phyloP scores from a whole-genome alignment of 2,329 filamentous ascomycete genomes.

The Aspergillus pseudoviridinutans region DNA sequence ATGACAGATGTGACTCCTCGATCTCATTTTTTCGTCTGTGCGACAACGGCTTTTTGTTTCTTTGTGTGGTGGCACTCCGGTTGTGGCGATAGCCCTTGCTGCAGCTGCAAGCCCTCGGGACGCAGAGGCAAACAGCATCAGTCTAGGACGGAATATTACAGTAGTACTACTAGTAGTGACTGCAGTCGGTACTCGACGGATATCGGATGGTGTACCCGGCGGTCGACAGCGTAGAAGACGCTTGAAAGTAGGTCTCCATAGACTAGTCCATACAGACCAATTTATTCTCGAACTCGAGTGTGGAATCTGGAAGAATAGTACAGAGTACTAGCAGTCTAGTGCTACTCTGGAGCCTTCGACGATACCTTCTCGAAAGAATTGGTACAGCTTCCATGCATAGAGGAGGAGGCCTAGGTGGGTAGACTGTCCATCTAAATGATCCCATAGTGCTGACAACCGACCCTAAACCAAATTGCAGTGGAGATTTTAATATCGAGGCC shows the following conservation, averaged over 20 bases:
- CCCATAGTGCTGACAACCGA: background rate
- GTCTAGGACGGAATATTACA: background rate
- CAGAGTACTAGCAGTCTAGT: background rate
- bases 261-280: background rate
- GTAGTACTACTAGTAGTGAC: background rate
- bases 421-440: background rate
- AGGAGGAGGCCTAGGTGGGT: conserved; percentile 1
- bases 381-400: conserved; percentile 9
- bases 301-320: background rate
- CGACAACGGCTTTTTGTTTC: conserved; percentile 22
- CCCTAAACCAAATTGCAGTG: background rate
- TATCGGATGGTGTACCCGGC: background rate
- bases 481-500: background rate
- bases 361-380: conserved; percentile 9
- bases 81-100: conserved; percentile 4
- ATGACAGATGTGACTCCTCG: background rate
- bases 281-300: background rate
- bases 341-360: background rate
- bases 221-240: background rate
- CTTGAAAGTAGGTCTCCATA: background rate
- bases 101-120: background rate
- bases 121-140: background rate
- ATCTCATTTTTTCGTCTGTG: conserved; percentile 18
- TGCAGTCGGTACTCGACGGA: background rate
- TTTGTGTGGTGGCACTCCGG: conserved; percentile 6